Base-by-base conservation (phyloP, 495 filamentous ascomycete species). In the Xylaria bambusicola region DNA sequence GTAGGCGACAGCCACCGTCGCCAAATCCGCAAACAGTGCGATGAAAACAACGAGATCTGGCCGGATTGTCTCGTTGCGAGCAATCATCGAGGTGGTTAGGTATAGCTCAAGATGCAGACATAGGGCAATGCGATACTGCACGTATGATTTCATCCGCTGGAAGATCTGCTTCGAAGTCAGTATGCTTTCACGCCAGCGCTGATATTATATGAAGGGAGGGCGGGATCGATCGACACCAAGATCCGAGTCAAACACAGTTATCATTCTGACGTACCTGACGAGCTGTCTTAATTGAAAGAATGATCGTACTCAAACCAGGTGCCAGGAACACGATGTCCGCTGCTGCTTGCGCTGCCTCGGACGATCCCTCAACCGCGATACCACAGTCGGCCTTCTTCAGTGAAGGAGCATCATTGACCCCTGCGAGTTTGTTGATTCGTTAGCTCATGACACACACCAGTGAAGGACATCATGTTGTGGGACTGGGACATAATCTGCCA, bases 111-210 rank as follows among this genome's bases (percentile, higher is more conserved):
- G 80, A 66, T 97, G 92, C 48, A 96, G 83, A n/a, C 91, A 95
- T 66, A 97, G 76, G n/a, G 92, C 92, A 68, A 97, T 96, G 78
- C 92, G 91, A 78, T 96, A 97, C 64, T 93, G 86, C 66, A 97
- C 90, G 78, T 97, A 97, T 52, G 92, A 87, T 77, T 96, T 92
- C 92, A 97, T 96, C 60, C 92, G 91, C 72, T 95, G 91, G 82
- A 97, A 96, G 67, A 97, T 96, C 74, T 21, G 31, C 17, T 21
- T 18, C 3, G 17, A 42, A 47, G 6, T 7, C 23, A 18, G 21
- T 20, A 17, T 15, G 8, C 13, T 35, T 10, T 44, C 24, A 54
- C 3, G 31, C 26, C n/a, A n/a, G n/a, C n/a, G n/a, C n/a, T n/a
- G n/a, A n/a, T n/a, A n/a, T n/a, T n/a, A n/a, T n/a, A n/a, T n/a